Percentiles rank a stretch among this genome's conserved stretches.
These are phyloP conservation scores for Saccharomycopsis schoenii DNA, from an alignment of 805 yeast species.

Conservation along the genomic window DNA sequence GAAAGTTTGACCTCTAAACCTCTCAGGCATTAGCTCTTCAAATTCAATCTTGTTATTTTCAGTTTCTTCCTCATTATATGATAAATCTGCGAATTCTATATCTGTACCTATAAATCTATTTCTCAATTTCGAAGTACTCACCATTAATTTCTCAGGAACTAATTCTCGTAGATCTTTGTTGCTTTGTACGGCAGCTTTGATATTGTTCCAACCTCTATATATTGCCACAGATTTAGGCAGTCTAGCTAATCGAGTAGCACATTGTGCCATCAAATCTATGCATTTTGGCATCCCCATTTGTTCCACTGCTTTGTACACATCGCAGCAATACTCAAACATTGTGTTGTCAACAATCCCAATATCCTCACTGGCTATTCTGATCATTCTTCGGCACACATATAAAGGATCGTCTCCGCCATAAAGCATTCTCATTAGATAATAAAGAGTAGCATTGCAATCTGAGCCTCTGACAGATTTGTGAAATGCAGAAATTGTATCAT, in stretches of 20 bases:
- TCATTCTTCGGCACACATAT: constrained; percentile 83
- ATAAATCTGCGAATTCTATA: not conserved
- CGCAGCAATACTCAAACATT: constrained; percentile 76
- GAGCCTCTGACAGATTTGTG: constrained; percentile 90
- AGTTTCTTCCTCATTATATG: not conserved
- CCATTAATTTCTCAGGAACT: not conserved
- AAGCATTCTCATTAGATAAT: constrained; percentile 80
- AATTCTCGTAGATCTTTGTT: constrained; percentile 6
- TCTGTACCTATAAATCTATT: not conserved
- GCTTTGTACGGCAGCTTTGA: constrained; percentile 5
- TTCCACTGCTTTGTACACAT: constrained; percentile 79
- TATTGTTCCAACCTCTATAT: constrained; percentile 63
- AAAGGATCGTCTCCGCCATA: constrained; percentile 91
- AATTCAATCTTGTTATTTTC: not conserved
- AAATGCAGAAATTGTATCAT: constrained; percentile 91
- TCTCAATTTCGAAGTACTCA: not conserved
- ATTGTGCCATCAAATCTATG: constrained; percentile 79
- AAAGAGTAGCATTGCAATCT: constrained; percentile 82
- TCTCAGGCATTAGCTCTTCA: constrained; percentile 8
- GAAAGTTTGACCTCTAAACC: not conserved
- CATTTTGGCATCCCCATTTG: constrained; percentile 94
- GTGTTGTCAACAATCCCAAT: constrained; percentile 78
- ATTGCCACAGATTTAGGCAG: constrained; percentile 83
- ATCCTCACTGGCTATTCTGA: constrained; percentile 92
- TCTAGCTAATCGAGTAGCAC: constrained; percentile 80